phyloP scores from a whole-genome alignment of 148 eudicot species.

The Persicaria maculosa region DNA sequence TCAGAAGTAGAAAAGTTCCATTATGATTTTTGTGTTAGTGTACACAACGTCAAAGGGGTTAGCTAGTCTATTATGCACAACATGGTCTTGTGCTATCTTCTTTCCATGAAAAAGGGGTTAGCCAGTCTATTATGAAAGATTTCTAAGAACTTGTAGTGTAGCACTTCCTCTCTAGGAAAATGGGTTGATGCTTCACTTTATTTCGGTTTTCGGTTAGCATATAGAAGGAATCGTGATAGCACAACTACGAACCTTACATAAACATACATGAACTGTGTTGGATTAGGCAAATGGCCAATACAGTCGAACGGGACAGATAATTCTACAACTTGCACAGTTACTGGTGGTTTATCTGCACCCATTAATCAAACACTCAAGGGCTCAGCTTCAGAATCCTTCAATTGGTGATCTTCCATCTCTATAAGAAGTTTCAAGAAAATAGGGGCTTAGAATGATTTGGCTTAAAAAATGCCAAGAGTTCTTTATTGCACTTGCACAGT shows the following conservation, averaged over 20 bases:
- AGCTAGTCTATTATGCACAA: not conserved
- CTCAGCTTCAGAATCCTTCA: constrained; percentile 40
- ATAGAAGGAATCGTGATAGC: too few species aligned
- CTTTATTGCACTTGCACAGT: constrained; percentile 29
- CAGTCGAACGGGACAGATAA: not conserved
- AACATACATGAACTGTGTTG: constrained; percentile 1
- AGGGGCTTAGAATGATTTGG: not conserved
- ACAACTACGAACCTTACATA: not conserved
- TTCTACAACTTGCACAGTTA: not conserved
- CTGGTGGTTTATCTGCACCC: not conserved
- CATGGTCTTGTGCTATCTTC: not conserved
- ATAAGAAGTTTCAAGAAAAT: constrained; percentile 2
- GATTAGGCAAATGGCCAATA: not conserved
- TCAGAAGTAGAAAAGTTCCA: too few species aligned
- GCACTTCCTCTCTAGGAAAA: too few species aligned
- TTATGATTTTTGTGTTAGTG: too few species aligned
- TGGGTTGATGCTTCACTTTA: too few species aligned
- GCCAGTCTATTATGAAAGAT: too few species aligned
- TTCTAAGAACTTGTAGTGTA: too few species aligned
- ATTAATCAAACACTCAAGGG: constrained; percentile 28
- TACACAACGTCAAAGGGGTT: too few species aligned
- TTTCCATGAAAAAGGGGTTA: too few species aligned
- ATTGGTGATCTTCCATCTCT: constrained; percentile 34
- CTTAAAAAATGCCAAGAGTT: not conserved
- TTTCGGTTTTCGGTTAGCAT: too few species aligned